These are phyloP conservation scores for Scutellaria minor DNA, from an alignment of 257 asterid genomes.

Conservation along the genomic window DNA sequence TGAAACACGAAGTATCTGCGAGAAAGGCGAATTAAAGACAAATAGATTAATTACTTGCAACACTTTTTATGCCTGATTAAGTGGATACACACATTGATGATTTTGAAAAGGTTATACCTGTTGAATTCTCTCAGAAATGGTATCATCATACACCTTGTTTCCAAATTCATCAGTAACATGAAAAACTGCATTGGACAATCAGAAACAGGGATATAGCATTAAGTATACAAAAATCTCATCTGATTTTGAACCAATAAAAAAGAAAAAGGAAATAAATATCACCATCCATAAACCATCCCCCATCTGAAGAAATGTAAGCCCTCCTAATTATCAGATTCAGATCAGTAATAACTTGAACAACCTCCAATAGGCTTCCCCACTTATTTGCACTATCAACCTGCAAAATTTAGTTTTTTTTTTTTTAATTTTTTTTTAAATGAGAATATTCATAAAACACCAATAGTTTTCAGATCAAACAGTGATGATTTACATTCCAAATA, in stretches of 20 bases:
- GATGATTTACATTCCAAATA: not conserved
- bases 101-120: constrained; percentile 50
- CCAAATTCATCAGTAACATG: constrained; percentile 86
- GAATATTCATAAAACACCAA: not conserved
- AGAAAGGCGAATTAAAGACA: constrained; percentile 6
- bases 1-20: constrained; percentile 13
- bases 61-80: not conserved
- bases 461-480: constrained; percentile 24
- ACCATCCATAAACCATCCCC: constrained; percentile 99
- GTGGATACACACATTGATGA: not conserved
- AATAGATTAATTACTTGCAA: not conserved
- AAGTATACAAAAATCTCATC: constrained; percentile 8
- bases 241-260: constrained; percentile 1
- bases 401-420: constrained; percentile 20
- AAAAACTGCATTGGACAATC: constrained; percentile 60
- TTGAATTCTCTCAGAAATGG: constrained; percentile 66
- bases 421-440: too few species aligned
- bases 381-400: constrained; percentile 92
- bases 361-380: constrained; percentile 87
- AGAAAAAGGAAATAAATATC: not conserved
- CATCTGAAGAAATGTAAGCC: constrained; percentile 97
- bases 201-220: constrained; percentile 17
- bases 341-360: constrained; percentile 89
- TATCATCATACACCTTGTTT: constrained; percentile 63
- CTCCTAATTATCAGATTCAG: constrained; percentile 68